A percentile compares a stretch with the other conserved stretches of the same genome.
Conservation (phyloP, 192 early-diverging fungal genomes). For the Backusella tuberculispora region DNA sequence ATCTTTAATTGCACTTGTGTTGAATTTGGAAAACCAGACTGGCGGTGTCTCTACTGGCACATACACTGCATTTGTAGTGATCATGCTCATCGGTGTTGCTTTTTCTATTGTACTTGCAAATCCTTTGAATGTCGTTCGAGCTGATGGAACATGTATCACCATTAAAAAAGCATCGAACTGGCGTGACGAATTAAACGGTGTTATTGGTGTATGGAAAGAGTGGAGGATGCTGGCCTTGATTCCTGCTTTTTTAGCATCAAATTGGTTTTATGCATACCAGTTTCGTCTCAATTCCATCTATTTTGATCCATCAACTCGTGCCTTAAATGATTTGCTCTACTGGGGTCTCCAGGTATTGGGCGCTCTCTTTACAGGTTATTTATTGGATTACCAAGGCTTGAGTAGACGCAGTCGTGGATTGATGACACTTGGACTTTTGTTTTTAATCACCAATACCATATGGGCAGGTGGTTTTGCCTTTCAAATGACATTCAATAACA, state of each 20-base stretch:
- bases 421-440: conserved; percentile 55
- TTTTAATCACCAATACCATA: conserved; percentile 54
- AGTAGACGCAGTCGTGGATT: conserved; percentile 65
- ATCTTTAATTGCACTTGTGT: conserved; percentile 72
- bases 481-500: conserved; percentile 55
- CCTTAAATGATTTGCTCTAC: conserved; percentile 74
- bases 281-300: conserved; percentile 66
- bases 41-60: conserved; percentile 67
- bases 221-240: conserved; percentile 66
- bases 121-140: conserved; percentile 58
- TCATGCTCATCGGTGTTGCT: conserved; percentile 62
- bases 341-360: conserved; percentile 75
- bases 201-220: conserved; percentile 57
- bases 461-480: conserved; percentile 67
- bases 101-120: conserved; percentile 59
- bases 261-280: conserved; percentile 82
- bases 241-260: conserved; percentile 71
- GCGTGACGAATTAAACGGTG: conserved; percentile 52
- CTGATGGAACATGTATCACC: conserved; percentile 67
- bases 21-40: conserved; percentile 64
- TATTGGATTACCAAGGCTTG: conserved; percentile 64
- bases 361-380: conserved; percentile 55
- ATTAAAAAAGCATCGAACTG: conserved; percentile 66
- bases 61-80: conserved; percentile 67
- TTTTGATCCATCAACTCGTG: conserved; percentile 70